These are phyloP conservation scores for Stagonosporopsis cucurbitacearum DNA, from an alignment of 2,329 filamentous ascomycete genomes.

Conservation along the genomic window DNA sequence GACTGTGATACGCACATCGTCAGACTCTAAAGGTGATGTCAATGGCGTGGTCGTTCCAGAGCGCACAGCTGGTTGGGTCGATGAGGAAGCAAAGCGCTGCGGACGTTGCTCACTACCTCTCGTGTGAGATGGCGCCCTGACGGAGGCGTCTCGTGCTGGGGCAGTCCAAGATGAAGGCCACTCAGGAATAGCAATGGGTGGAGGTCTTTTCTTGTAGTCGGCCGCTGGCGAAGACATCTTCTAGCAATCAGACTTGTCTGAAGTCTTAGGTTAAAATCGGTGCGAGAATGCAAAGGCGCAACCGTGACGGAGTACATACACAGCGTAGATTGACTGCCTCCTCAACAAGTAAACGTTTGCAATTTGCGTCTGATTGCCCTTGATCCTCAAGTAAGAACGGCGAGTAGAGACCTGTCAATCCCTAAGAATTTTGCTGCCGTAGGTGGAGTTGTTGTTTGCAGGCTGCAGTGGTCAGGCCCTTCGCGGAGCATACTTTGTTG, in stretches of 20 bases:
- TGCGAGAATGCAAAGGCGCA: not conserved
- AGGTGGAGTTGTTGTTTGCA: not conserved
- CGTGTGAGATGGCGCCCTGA: slow-evolving; percentile 14
- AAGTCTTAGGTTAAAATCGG: not conserved
- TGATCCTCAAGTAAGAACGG: not conserved
- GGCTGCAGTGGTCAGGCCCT: slow-evolving; percentile 9
- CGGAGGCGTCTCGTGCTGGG: slow-evolving; percentile 28
- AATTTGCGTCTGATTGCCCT: not conserved
- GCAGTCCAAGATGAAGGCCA: slow-evolving; percentile 17
- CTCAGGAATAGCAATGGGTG: slow-evolving; percentile 31
- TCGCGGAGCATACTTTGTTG: slow-evolving; percentile 7
- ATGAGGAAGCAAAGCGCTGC: slow-evolving; percentile 19
- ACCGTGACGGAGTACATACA: not conserved
- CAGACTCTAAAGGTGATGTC: slow-evolving; percentile 21
- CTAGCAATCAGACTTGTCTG: not conserved
- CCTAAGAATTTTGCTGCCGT: not conserved
- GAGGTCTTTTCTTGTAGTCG: slow-evolving; percentile 36
- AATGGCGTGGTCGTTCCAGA: slow-evolving; percentile 18
- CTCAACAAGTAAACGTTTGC: not conserved
- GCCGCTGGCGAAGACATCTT: slow-evolving; percentile 25
- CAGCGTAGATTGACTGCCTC: not conserved
- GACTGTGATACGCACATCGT: slow-evolving; percentile 8
- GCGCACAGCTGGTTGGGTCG: slow-evolving; percentile 12
- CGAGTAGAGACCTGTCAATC: not conserved
- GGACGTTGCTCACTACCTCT: slow-evolving; percentile 15